Evolutionary conservation across 805 yeast genomes (phyloP).

Genomic region (Myxozyma neotropica): DNA sequence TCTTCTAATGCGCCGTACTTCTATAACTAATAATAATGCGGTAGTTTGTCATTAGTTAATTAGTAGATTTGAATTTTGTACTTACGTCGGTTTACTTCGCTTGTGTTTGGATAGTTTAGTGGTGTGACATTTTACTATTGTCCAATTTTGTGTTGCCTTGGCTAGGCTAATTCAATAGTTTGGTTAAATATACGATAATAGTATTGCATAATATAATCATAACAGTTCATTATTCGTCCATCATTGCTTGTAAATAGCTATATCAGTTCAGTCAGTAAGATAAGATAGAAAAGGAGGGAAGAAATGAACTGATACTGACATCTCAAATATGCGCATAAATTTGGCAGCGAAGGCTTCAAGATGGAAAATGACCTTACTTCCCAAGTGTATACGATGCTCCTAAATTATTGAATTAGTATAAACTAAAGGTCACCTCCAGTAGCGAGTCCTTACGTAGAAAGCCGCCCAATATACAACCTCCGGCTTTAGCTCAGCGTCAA

Average conservation of each 20-base stretch:
- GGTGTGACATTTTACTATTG: not conserved
- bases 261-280: not conserved
- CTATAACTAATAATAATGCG: conserved; percentile 10
- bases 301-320: conserved; percentile 9
- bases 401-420: too few relatives aligned
- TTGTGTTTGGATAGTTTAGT: not conserved
- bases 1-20: conserved; percentile 8
- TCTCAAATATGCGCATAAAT: conserved; percentile 75
- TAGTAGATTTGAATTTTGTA: not conserved
- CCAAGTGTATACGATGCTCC: conserved; percentile 85
- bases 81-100: conserved; percentile 55
- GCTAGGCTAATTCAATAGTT: not conserved
- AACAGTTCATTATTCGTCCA: conserved; percentile 8
- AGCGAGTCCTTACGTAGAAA: conserved; percentile 32
- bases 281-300: not conserved
- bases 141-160: not conserved
- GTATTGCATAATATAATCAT: not conserved
- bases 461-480: conserved; percentile 38
- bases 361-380: conserved; percentile 89
- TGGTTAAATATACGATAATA: not conserved
- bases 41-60: conserved; percentile 51
- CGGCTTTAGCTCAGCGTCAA: conserved; percentile 37
- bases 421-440: too few relatives aligned
- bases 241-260: conserved; percentile 8
- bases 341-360: conserved; percentile 91